Conservation (phyloP, 371 early-diverging fungal genomes). For the Choanephora cucurbitarum region DNA sequence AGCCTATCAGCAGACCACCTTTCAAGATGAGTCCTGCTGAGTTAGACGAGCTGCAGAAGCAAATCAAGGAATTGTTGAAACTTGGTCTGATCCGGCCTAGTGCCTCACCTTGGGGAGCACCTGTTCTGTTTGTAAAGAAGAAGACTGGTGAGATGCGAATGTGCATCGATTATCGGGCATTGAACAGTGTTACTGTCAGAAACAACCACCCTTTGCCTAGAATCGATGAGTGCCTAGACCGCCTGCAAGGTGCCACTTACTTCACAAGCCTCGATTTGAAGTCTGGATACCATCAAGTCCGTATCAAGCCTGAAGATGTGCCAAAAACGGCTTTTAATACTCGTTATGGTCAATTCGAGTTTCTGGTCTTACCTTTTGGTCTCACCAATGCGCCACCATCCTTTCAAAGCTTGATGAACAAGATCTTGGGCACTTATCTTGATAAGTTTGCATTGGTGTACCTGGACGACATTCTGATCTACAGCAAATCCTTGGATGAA, state of each 20-base stretch:
- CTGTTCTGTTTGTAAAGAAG: slow-evolving; percentile 55
- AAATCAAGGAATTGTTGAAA: slow-evolving; percentile 12
- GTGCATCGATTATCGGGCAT: slow-evolving; percentile 33
- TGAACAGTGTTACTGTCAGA: slow-evolving; percentile 50
- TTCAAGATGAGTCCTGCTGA: slow-evolving; percentile 28
- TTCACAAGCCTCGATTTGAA: slow-evolving; percentile 56
- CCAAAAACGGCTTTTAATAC: slow-evolving; percentile 41
- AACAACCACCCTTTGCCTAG: slow-evolving; percentile 48
- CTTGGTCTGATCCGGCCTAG: slow-evolving; percentile 24
- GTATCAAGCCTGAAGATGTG: slow-evolving; percentile 20
- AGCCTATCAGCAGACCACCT: background rate
- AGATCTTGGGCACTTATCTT: slow-evolving; percentile 26
- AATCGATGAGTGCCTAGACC: slow-evolving; percentile 49
- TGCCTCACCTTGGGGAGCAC: slow-evolving; percentile 32
- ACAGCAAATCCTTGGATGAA: slow-evolving; percentile 40
- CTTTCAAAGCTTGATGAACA: slow-evolving; percentile 46
- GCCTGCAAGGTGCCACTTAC: slow-evolving; percentile 24
- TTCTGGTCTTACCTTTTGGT: slow-evolving; percentile 49
- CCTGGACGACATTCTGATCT: slow-evolving; percentile 64
- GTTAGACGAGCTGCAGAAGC: slow-evolving; percentile 10
- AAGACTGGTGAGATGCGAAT: slow-evolving; percentile 38
- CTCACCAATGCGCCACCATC: slow-evolving; percentile 45
- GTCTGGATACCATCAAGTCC: slow-evolving; percentile 43
- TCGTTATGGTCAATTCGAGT: slow-evolving; percentile 44
- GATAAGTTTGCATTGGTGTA: slow-evolving; percentile 49